phyloP scores from a whole-genome alignment of 768 basidiomycete species.

The Lactifluus subvellereus region DNA sequence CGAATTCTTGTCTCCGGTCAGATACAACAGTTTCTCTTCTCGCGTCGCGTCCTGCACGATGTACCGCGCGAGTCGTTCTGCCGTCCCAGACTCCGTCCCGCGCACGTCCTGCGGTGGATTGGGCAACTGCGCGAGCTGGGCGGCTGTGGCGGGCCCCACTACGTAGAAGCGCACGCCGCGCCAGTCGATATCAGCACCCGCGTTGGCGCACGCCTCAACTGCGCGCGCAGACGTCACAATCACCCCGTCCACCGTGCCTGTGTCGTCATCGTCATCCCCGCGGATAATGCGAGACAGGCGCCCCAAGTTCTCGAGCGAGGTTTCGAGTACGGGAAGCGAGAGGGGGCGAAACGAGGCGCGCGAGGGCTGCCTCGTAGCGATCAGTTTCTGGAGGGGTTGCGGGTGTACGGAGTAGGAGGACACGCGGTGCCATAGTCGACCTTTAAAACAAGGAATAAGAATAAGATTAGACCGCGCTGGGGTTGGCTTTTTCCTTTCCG shows the following conservation, averaged over 20 bases:
- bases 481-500: background rate
- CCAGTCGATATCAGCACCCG: slow-evolving; percentile 38
- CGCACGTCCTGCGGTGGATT: slow-evolving; percentile 35
- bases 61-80: slow-evolving; percentile 59
- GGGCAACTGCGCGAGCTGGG: slow-evolving; percentile 29
- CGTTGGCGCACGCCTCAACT: slow-evolving; percentile 60
- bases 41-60: slow-evolving; percentile 41
- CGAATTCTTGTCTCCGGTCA: slow-evolving; percentile 84
- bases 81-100: slow-evolving; percentile 55
- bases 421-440: slow-evolving; percentile 25
- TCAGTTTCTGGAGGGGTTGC: slow-evolving; percentile 38
- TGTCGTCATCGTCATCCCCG: background rate
- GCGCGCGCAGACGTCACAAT: slow-evolving; percentile 76
- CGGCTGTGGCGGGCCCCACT: slow-evolving; percentile 63
- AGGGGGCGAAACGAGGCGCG: slow-evolving; percentile 44
- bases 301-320: slow-evolving; percentile 46
- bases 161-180: slow-evolving; percentile 63
- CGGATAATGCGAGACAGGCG: slow-evolving; percentile 41
- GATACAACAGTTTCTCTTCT: slow-evolving; percentile 52
- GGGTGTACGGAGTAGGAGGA: slow-evolving; percentile 41
- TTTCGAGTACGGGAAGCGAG: slow-evolving; percentile 72
- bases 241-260: slow-evolving; percentile 44
- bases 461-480: too few species aligned
- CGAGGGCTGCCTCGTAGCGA: slow-evolving; percentile 52
- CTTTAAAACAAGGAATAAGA: too few species aligned